Evolutionary conservation across 495 filamentous ascomycete genomes (phyloP), one percentile per base, ranked within the genome.

Genomic region (Penicillium coffeae): DNA sequence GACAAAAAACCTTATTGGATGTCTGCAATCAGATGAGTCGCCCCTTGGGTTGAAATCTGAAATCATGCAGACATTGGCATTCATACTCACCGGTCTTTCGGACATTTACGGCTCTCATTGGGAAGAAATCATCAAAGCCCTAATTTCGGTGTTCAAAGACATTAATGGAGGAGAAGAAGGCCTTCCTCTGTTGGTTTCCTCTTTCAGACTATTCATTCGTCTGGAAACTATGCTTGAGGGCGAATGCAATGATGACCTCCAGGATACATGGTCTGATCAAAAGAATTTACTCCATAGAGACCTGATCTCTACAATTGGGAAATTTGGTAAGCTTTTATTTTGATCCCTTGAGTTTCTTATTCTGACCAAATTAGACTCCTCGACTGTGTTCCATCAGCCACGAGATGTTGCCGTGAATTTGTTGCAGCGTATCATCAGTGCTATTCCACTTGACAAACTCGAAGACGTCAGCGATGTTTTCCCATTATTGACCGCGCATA

Each of bases 91-190:
- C 38, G 73, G 74, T 22, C 80, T 95, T 25, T 74, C 77, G 38
- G 81, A 86, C 34, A 81, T 93, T 6, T 96, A 94, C 60, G 93
- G 91, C 2, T 75, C 82, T 2, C 88, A 93, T 59, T 98, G 93
- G 93, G 75, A 82, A 48, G 75, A 84, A 19, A 65, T 79, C 2
- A 64, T 92, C 32, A 71, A 79, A 8, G 74, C 79, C 25, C 71
- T 88, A 58, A 65, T 74, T 36, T 58, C 66, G 19, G 64, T 81
- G 10, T 86, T 84, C 78, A 67, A 64, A 21, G 69, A 71, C 8
- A 73, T 68, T 0, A 51, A 48, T 16, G 64, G 57, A 0, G 68
- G 71, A 19, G 75, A 79, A 48, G 66, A 69, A 9, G 67, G 66
- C 4, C 49, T 94, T 3, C 78, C 89, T 1, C 71, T 83, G 21